Percentiles rank a stretch among this genome's conserved stretches.
phyloP scores from a whole-genome alignment of 2,329 filamentous ascomycete genomes.

The Phaeosphaeriaceae sp. region DNA sequence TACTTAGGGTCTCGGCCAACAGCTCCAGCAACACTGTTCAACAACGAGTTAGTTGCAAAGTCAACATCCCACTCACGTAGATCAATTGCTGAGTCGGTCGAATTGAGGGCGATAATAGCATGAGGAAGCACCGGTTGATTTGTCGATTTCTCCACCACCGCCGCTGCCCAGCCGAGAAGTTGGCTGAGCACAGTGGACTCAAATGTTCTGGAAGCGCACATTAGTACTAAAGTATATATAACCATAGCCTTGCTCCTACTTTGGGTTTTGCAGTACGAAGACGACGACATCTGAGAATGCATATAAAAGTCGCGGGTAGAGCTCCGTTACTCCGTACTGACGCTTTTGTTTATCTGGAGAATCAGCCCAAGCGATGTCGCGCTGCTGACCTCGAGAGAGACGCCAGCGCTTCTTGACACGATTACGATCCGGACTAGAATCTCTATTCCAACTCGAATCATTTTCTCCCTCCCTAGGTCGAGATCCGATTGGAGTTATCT shows the following conservation, averaged over 20 bases:
- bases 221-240: not conserved
- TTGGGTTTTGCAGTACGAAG: constrained; percentile 49
- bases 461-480: not conserved
- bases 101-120: constrained; percentile 61
- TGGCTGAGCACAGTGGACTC: not conserved
- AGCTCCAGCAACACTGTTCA: constrained; percentile 5
- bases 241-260: constrained; percentile 18
- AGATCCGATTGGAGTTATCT: constrained; percentile 45
- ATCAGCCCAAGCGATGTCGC: constrained; percentile 16
- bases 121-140: constrained; percentile 63
- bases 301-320: constrained; percentile 51
- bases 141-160: constrained; percentile 31
- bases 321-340: constrained; percentile 47
- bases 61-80: constrained; percentile 52
- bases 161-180: constrained; percentile 7
- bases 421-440: not conserved
- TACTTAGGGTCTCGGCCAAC: constrained; percentile 8
- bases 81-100: constrained; percentile 48
- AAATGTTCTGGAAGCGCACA: not conserved
- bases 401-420: constrained; percentile 38
- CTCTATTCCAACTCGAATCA: not conserved
- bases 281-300: constrained; percentile 53
- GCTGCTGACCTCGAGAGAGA: constrained; percentile 42
- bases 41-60: constrained; percentile 50
- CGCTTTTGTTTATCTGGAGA: constrained; percentile 20